phyloP scores from a whole-genome alignment of 257 asterid genomes.

The Parsonsia alboflavescens region DNA sequence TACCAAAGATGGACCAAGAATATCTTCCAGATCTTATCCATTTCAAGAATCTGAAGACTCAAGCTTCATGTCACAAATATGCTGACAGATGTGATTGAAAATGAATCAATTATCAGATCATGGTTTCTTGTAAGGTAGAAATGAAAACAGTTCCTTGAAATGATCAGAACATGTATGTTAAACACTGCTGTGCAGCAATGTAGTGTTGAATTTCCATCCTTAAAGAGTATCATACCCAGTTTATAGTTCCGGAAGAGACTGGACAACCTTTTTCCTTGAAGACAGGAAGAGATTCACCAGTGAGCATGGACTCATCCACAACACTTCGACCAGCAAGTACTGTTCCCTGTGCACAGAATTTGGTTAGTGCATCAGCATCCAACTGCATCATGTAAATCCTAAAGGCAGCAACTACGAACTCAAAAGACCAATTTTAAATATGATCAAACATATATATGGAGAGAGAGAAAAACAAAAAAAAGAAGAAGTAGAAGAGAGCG shows the following conservation, averaged over 20 bases:
- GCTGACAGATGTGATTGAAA: background rate
- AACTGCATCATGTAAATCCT: slow-evolving; percentile 15
- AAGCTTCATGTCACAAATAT: background rate
- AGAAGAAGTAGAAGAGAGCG: no score
- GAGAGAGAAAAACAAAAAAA: background rate
- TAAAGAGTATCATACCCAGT: slow-evolving; percentile 66
- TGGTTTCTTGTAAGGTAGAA: background rate
- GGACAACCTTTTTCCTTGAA: slow-evolving; percentile 75
- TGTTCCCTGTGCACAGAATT: slow-evolving; percentile 61
- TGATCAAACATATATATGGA: background rate
- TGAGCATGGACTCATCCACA: slow-evolving; percentile 98
- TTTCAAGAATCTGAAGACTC: slow-evolving; percentile 1
- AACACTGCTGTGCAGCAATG: background rate
- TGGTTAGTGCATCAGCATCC: slow-evolving; percentile 22
- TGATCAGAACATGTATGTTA: background rate
- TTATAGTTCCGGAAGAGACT: slow-evolving; percentile 93
- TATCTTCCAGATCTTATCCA: slow-evolving; percentile 1
- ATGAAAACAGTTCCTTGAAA: background rate
- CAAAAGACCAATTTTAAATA: background rate
- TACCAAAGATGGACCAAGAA: background rate
- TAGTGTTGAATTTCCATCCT: background rate
- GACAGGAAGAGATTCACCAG: slow-evolving; percentile 97
- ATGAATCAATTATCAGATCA: background rate
- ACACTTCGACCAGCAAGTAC: slow-evolving; percentile 96
- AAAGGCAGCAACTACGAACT: slow-evolving; percentile 12